Percentiles rank a stretch among this genome's conserved stretches.
phyloP scores from a whole-genome alignment of 2,329 filamentous ascomycete genomes.

The Emmonsiellopsis sp. region DNA sequence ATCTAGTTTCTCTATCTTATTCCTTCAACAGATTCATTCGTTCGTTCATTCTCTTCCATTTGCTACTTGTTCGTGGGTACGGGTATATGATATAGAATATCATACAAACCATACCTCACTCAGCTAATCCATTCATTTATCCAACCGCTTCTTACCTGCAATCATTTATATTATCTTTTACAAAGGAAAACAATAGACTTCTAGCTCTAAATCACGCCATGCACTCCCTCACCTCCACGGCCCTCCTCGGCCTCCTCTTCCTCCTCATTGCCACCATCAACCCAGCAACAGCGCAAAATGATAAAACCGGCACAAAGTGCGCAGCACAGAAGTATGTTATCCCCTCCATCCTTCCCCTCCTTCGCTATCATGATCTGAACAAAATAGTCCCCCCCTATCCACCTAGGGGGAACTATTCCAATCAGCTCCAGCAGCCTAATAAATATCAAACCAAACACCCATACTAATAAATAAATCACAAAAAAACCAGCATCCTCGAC shows the following conservation, averaged over 20 bases:
- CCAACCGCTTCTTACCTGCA: not conserved
- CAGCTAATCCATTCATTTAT: not conserved
- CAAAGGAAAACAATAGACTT: not conserved
- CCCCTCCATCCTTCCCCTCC: not conserved
- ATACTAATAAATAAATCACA: not conserved
- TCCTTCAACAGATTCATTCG: too few species aligned
- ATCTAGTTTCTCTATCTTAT: too few species aligned
- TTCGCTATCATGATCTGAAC: not conserved
- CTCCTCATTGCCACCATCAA: constrained; percentile 8
- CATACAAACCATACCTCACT: too few species aligned
- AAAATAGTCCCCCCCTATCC: too few species aligned
- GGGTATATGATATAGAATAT: too few species aligned
- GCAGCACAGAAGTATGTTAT: constrained; percentile 13
- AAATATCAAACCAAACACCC: not conserved
- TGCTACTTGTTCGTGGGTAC: too few species aligned
- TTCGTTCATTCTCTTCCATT: too few species aligned
- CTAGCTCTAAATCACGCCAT: not conserved
- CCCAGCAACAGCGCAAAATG: not conserved
- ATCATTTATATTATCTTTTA: too few species aligned
- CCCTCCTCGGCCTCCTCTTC: constrained; percentile 9
- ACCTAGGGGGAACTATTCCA: too few species aligned
- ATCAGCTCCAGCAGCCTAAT: too few species aligned
- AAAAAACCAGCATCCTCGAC: constrained; percentile 38
- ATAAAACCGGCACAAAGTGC: constrained; percentile 5
- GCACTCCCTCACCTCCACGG: constrained; percentile 1